Evolutionary conservation across 169 alveolate species (phyloP), one percentile per base, ranked within the genome.

Genomic region (Plasmodium coatneyi): DNA sequence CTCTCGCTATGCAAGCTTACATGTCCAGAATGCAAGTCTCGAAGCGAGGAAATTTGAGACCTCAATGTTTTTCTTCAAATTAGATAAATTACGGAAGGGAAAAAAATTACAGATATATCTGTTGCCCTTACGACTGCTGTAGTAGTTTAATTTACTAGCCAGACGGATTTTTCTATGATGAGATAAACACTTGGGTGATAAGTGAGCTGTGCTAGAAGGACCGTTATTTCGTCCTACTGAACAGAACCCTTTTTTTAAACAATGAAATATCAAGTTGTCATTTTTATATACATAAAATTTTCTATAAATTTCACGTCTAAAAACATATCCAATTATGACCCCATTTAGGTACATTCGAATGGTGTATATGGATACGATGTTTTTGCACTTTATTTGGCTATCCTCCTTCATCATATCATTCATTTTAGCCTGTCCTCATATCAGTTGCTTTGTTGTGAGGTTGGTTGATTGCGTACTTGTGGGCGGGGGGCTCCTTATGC

Each of bases 301-400:
- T 74, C 60, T 84, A 70, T 84, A 52, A 19, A 84, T 84, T 74
- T 84, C 86, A 16, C 79, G 60, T 74, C 93, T 71, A 78, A 84
- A 84, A 84, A 84, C 80, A 36, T 84, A 84, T 9, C 93, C 93
- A 74, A 84, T 84, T 84, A 84, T 84, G 66, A 84, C 76, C 39
- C 93, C 93, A 84, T 84, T 84, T 84, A 84, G 22, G 34, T 84
- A 84, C 93, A 84, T 84, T 49, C 93, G 93, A 54, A 84, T 72
- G 66, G 93, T 76, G 80, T 84, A 84, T 19, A 84, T 84, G 76
- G 93, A 74, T 74, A 84, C 84, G 32, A 84, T 46, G 71, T 84
- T 84, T 72, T 84, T 84, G 30, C 70, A 84, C 43, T 54, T 72
- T 74, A 84, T 84, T 74, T 84, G 56, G 60, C 60, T 84, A 28